phyloP scores from a whole-genome alignment of 768 basidiomycete species.

The Albatrellus ellisii region DNA sequence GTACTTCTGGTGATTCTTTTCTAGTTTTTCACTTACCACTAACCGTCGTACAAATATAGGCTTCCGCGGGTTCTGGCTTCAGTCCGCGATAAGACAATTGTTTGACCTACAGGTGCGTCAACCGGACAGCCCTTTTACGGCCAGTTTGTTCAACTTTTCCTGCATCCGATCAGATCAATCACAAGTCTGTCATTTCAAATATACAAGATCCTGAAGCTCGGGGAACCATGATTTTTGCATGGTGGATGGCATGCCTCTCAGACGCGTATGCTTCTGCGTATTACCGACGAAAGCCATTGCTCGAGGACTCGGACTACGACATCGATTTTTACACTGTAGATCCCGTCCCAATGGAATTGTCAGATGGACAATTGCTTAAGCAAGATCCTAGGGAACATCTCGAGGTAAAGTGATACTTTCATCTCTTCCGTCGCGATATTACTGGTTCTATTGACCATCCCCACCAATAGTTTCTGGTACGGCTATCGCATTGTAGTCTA shows the following conservation, averaged over 20 bases:
- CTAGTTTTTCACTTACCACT: too few relatives aligned
- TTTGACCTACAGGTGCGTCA: conserved; percentile 58
- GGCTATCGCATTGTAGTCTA: conserved; percentile 15
- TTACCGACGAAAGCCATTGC: conserved; percentile 69
- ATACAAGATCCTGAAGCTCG: conserved; percentile 65
- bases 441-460: conserved; percentile 6
- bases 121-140: not conserved
- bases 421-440: not conserved
- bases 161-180: conserved; percentile 55
- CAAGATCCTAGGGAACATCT: conserved; percentile 55
- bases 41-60: too few relatives aligned
- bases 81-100: conserved; percentile 63
- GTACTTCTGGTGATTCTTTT: conserved; percentile 30
- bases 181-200: conserved; percentile 62
- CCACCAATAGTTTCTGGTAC: conserved; percentile 49
- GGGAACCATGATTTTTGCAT: conserved; percentile 81
- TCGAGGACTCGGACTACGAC: conserved; percentile 79
- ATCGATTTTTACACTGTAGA: conserved; percentile 79
- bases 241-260: conserved; percentile 85
- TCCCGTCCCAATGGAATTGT: conserved; percentile 35
- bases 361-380: conserved; percentile 18
- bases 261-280: conserved; percentile 79
- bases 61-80: conserved; percentile 78
- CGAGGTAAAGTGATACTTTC: conserved; percentile 37
- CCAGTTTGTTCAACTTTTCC: not conserved